Percentiles rank a stretch among this genome's conserved stretches.
phyloP scores from a whole-genome alignment of 805 yeast species.

The Clavispora asparagi region DNA sequence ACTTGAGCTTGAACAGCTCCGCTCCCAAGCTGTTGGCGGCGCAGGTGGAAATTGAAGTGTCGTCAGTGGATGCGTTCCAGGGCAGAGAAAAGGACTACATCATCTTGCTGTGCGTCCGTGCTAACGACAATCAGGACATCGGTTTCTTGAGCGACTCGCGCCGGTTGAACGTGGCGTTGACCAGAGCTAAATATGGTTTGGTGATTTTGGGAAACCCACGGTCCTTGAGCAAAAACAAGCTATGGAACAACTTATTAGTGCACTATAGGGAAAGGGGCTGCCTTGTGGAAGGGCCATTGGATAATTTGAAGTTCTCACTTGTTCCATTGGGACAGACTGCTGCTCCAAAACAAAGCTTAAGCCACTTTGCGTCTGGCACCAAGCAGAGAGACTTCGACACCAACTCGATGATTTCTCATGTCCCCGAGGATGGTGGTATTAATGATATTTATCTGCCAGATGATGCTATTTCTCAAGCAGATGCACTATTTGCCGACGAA shows the following conservation, averaged over 20 bases:
- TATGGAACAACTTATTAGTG: slow-evolving; percentile 75
- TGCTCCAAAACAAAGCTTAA: background rate
- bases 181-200: slow-evolving; percentile 40
- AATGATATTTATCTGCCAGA: background rate
- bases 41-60: slow-evolving; percentile 75
- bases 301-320: slow-evolving; percentile 67
- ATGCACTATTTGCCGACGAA: slow-evolving; percentile 4
- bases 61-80: slow-evolving; percentile 46
- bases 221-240: slow-evolving; percentile 58
- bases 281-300: slow-evolving; percentile 84
- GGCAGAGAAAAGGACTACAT: slow-evolving; percentile 43
- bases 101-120: slow-evolving; percentile 41
- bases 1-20: slow-evolving; percentile 60
- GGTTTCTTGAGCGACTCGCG: slow-evolving; percentile 42
- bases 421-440: slow-evolving; percentile 1
- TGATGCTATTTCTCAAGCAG: background rate
- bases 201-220: slow-evolving; percentile 76
- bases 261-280: slow-evolving; percentile 84
- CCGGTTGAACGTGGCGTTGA: slow-evolving; percentile 40
- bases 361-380: background rate
- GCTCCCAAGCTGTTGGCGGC: slow-evolving; percentile 45
- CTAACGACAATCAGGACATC: slow-evolving; percentile 34
- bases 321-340: slow-evolving; percentile 38
- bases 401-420: slow-evolving; percentile 24
- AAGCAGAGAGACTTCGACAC: slow-evolving; percentile 19